Base-by-base conservation (phyloP, 2,329 filamentous ascomycete genomes). In the Fusarium sp. region DNA sequence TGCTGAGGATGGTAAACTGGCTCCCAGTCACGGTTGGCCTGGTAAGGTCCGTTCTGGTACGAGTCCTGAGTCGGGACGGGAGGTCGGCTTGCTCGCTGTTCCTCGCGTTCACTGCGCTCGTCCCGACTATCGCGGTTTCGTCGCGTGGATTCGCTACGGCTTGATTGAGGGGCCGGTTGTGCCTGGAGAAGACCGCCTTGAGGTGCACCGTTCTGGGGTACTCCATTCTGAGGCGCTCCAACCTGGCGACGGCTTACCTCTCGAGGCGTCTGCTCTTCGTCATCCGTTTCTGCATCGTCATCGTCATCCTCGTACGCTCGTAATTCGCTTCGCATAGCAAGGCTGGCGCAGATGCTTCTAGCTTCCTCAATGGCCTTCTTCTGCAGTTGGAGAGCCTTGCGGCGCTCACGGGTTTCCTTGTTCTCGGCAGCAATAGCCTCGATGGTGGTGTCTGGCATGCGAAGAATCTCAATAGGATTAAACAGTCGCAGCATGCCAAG, bases 381-480 rank as follows among this genome's bases (percentile, higher is more conserved):
- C 76, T 87, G 86, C 24, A 78, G 75, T 79, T 86, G 86, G 60
- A 88, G 82, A 2, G 84, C 81, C 70, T 84, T 79, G 58, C 86
- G 83, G n/a, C 85, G 80, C 36, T 88, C 86, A 9, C 86, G 81
- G 1, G 86, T 87, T 79, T 87, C 85, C 81, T 86, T 87, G 76
- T 87, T 87, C 80, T 88, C 86, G 2, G 86, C 85, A 0, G 86
- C 86, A 56, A 88, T 88, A 38, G 83, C 84, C 77, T 88, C 86
- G 41, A 88, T 83, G 9, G 82, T 82, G 8, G 80, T 66, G 64
- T 85, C 82, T 28, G 74, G 79, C 85, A 88, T 86, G 70, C 82
- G 81, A 48, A 88, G 77, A 39, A 88, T 85, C 78, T 86, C 84
- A n/a, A 87, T 84, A 13, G 86, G 85, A 75, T 88, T 87, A 78